phyloP scores from a whole-genome alignment of 768 basidiomycete species.

The Hortiboletus campestris region DNA sequence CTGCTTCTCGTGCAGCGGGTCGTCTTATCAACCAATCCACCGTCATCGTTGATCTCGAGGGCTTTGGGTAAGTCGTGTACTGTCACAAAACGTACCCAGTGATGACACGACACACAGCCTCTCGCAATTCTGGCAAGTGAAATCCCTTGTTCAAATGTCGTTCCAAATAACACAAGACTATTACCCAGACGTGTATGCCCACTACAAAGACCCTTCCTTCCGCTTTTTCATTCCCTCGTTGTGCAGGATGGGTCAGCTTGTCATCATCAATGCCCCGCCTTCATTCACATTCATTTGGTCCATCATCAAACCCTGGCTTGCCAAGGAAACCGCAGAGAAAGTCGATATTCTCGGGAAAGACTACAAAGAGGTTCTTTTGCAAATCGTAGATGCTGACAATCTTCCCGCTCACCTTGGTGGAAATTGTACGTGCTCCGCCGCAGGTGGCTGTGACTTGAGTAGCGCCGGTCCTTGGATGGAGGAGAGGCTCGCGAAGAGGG shows the following conservation, averaged over 20 bases:
- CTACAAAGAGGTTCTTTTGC: slow-evolving; percentile 55
- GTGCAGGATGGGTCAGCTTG: slow-evolving; percentile 67
- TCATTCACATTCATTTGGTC: slow-evolving; percentile 75
- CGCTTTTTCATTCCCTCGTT: neutral
- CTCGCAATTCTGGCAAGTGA: slow-evolving; percentile 75
- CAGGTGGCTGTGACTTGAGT: slow-evolving; percentile 59
- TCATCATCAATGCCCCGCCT: slow-evolving; percentile 69
- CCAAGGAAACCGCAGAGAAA: slow-evolving; percentile 69
- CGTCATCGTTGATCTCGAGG: slow-evolving; percentile 69
- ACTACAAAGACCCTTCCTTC: neutral
- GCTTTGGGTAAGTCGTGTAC: slow-evolving; percentile 52
- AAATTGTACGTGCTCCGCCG: slow-evolving; percentile 54
- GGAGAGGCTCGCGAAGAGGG: slow-evolving; percentile 37
- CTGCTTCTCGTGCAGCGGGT: slow-evolving; percentile 55
- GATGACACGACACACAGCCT: slow-evolving; percentile 39
- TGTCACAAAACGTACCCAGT: neutral
- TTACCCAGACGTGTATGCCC: slow-evolving; percentile 70
- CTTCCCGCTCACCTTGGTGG: slow-evolving; percentile 64
- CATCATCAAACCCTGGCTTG: slow-evolving; percentile 66
- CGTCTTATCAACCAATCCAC: slow-evolving; percentile 49
- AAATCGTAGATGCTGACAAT: slow-evolving; percentile 60
- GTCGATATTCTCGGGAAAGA: slow-evolving; percentile 63
- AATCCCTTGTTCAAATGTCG: slow-evolving; percentile 54
- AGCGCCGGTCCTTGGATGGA: slow-evolving; percentile 73
- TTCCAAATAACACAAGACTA: slow-evolving; percentile 80